phyloP scores from a whole-genome alignment of 306 rosid species.

The Lagenaria siceraria region DNA sequence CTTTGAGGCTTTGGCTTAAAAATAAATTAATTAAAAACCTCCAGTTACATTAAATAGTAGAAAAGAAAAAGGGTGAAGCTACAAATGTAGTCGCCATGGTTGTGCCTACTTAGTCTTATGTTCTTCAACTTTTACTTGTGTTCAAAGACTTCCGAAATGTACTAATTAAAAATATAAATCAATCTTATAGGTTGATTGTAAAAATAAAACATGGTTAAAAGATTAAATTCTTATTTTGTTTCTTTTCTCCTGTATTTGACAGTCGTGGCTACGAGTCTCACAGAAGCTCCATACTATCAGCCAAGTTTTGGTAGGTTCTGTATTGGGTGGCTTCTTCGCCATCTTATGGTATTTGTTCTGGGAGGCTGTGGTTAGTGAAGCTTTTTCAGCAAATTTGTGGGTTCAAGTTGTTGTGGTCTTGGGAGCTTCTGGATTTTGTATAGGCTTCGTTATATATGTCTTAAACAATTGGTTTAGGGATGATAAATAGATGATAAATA shows the following conservation, averaged over 20 bases:
- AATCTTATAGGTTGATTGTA: not conserved
- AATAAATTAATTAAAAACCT: not conserved
- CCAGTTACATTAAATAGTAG: not conserved
- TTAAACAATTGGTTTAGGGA: slow-evolving; percentile 48
- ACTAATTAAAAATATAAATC: too few species aligned
- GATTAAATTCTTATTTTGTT: slow-evolving; percentile 8
- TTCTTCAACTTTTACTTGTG: not conserved
- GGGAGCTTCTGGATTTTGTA: slow-evolving; percentile 46
- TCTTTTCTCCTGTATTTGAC: slow-evolving; percentile 14
- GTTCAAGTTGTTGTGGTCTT: slow-evolving; percentile 34
- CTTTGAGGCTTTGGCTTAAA: not conserved
- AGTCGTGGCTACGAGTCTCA: slow-evolving; percentile 81
- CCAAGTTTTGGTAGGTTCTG: slow-evolving; percentile 77
- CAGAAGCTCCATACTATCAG: slow-evolving; percentile 57
- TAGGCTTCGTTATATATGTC: slow-evolving; percentile 37
- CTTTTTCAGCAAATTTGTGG: slow-evolving; percentile 39
- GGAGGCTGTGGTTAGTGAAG: slow-evolving; percentile 38
- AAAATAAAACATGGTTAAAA: not conserved
- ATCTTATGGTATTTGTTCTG: slow-evolving; percentile 58
- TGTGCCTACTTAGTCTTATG: not conserved
- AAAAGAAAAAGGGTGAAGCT: not conserved
- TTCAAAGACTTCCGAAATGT: too few species aligned
- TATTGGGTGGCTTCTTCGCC: slow-evolving; percentile 38
- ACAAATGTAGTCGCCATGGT: not conserved
- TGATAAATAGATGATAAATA: slow-evolving; percentile 15